Evolutionary conservation across 305 asterid species (phyloP).

Genomic region (Rubia tinctorum): DNA sequence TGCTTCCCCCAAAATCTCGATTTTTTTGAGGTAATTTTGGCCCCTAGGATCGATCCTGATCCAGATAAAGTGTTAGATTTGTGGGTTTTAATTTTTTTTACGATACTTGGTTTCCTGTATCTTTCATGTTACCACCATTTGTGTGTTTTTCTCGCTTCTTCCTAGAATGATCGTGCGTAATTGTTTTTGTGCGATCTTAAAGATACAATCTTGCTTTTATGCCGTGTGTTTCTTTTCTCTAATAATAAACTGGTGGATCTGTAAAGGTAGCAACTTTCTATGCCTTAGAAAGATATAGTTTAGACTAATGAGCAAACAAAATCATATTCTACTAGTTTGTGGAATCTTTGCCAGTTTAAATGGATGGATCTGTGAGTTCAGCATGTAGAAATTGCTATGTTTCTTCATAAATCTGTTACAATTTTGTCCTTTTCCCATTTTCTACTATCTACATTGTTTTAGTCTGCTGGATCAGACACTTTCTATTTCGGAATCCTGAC

Average conservation of each 20-base stretch:
- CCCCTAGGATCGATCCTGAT: not conserved
- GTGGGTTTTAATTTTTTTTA: not conserved
- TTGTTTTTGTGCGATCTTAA: not conserved
- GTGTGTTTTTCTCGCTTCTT: not conserved
- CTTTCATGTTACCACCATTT: not conserved
- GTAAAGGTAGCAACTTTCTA: not conserved
- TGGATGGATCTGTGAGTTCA: not conserved
- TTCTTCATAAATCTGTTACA: not conserved
- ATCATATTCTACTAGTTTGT: not conserved
- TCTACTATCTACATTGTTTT: not conserved
- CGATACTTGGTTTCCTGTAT: not conserved
- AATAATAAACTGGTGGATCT: constrained; percentile 10
- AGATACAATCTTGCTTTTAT: not conserved
- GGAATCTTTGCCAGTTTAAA: not conserved
- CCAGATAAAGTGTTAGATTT: not conserved
- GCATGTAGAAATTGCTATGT: not conserved
- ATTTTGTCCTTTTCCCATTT: not conserved
- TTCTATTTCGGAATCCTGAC: not conserved
- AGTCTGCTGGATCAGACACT: not conserved
- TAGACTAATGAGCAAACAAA: no score
- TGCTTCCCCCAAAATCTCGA: not conserved
- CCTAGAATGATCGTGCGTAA: not conserved
- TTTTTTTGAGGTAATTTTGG: constrained; percentile 6
- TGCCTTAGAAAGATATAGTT: not conserved
- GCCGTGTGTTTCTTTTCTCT: not conserved